Base-by-base conservation (phyloP, 805 yeast genomes). In the Yarrowia bubula region DNA sequence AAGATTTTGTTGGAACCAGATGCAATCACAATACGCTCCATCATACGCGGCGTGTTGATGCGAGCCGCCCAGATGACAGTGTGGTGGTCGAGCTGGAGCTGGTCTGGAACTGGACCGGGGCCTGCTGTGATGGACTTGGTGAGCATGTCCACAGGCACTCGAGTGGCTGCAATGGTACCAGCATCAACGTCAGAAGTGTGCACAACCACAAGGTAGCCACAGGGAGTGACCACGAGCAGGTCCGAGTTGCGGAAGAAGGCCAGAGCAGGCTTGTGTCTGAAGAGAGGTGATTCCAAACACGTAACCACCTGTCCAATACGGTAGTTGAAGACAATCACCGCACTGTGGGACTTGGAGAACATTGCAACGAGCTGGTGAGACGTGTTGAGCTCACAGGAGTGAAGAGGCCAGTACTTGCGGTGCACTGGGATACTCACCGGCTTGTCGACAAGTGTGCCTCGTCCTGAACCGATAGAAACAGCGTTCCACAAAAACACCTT, bases 401-500 rank as follows among this genome's bases (percentile, higher is more conserved):
- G 81, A 0, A 88, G 79, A 0, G 92, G 92, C 86, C 90, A 83
- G 55, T 83, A 77, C 43, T 81, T 80, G 3, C 78, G 73, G 9
- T 76, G 71, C 6, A 77, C 71, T 18, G 82, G 82, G 32, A 81
- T 70, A 51, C 76, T 79, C 1, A 81, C 77, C 8, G 85, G 86
- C 28, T 70, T 67, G 61, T 81, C 86, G 58, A 76, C 73, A 22
- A 38, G 44, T 1, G 63, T 48, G 44, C 63, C 55, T 11, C 41
- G 66, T n/a, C 28, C 15, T 4, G 58, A 22, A 13, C 44, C 55
- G 1, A 44, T 14, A 15, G 61, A 15, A 10, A 47, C 68, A 38
- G 72, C 75, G 37, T 72, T 86, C 96, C 96, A 90, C 10, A 89
- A 83, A 37, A 84, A 73, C 4, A 90, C 80, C 66, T 81, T 83